Evolutionary conservation across 352 stramenopile species (phyloP), one percentile per base, ranked within the genome.

Genomic region (Globisporangium okanoganense): DNA sequence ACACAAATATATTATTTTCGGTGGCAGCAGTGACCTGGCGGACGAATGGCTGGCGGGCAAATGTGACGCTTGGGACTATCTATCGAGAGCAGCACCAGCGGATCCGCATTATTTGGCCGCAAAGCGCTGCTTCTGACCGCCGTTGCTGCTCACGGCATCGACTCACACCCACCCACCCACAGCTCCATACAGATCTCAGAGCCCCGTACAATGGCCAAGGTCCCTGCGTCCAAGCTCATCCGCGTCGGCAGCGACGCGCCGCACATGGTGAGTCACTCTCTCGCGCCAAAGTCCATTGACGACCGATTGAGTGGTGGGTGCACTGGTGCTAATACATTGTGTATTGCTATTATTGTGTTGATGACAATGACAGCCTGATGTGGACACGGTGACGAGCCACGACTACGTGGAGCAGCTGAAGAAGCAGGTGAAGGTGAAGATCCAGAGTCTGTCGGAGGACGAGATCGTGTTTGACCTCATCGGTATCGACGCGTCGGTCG

Each of bases 381-480:
- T 86, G 47, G 85, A 90, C 56, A 85, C 66, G 54, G 74, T 86
- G 49, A 76, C 70, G 47, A 91, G 76, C 73, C 76, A 91, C 67
- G 82, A 77, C 61, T 95, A 91, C 59, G 76, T 92, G 29, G 80
- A 93, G 62, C 75, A 88, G 65, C 82, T 87, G 40, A 95, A 92
- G 75, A 87, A 90, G 66, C 76, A 89, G 44, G 70, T 92, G 35
- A 91, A 91, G 62, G 75, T 95, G 51, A 88, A 95, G 66, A 93
- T 95, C 59, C 77, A 93, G 60, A 87, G 77, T 40, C 55, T 96
- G 50, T 83, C 64, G 36, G 84, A 95, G 41, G 87, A 98, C 10
- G 79, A 93, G 64, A 94, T 98, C 61, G 75, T 95, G 35, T 98
- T 98, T 64, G 91, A 97, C 49, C 76, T 97, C 24, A 82, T 97